Conservation (phyloP, 2,329 filamentous ascomycete species). For the Alternaria gaisen region DNA sequence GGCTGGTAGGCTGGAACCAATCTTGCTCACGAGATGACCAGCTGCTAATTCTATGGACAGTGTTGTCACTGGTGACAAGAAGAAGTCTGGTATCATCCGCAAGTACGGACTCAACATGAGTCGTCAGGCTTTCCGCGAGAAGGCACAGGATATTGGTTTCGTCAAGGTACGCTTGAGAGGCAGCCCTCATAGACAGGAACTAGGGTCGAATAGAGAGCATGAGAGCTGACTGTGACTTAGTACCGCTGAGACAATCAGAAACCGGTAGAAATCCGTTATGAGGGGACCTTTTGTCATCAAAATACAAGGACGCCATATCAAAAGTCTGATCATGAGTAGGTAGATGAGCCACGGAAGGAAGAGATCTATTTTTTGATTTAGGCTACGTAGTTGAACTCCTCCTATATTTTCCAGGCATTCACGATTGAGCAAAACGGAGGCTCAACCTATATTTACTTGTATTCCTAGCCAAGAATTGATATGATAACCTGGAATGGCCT, state of each 20-base stretch:
- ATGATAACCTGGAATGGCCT: not conserved
- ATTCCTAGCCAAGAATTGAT: not conserved
- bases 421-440: not conserved
- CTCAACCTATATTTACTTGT: not conserved
- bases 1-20: slow-evolving; percentile 69
- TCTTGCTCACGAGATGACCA: not conserved
- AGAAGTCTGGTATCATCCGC: slow-evolving; percentile 89
- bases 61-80: slow-evolving; percentile 40
- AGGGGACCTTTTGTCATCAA: not conserved
- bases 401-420: not conserved
- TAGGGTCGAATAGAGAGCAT: not conserved
- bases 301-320: not conserved
- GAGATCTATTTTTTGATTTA: not conserved
- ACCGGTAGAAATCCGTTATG: not conserved
- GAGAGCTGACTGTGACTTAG: not conserved
- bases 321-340: not conserved
- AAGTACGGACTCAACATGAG: slow-evolving; percentile 94
- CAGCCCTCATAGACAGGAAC: no score
- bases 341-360: not conserved
- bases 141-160: slow-evolving; percentile 71
- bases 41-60: slow-evolving; percentile 13
- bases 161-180: slow-evolving; percentile 62
- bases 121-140: slow-evolving; percentile 73
- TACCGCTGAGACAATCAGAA: not conserved
- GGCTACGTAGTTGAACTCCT: not conserved